phyloP scores from a whole-genome alignment of 129 eudicot species.

The Ambrosia trifida region DNA sequence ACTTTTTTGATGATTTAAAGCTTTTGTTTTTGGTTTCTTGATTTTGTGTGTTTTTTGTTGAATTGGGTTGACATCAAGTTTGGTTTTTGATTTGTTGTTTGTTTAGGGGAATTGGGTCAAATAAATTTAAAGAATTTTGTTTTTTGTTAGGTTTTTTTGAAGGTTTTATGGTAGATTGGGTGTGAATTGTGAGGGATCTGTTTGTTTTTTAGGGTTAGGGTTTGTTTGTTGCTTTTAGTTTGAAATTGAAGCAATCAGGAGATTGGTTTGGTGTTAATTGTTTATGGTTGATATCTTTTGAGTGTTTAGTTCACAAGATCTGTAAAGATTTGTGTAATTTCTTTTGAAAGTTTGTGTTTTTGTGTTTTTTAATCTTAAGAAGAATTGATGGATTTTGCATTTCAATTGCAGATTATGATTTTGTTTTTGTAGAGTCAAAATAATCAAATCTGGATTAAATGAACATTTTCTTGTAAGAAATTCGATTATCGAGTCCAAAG shows the following conservation, averaged over 20 bases:
- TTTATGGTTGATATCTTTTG: neutral
- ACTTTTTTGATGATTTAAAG: slow-evolving; percentile 7
- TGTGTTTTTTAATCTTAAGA: slow-evolving; percentile 17
- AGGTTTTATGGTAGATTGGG: slow-evolving; percentile 25
- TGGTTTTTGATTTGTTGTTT: slow-evolving; percentile 22
- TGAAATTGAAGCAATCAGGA: slow-evolving; percentile 8
- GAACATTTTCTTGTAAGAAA: neutral
- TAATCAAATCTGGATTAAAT: neutral
- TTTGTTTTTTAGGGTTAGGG: slow-evolving; percentile 23
- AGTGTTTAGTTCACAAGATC: slow-evolving; percentile 23
- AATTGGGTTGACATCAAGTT: slow-evolving; percentile 29
- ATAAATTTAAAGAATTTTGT: slow-evolving; percentile 17
- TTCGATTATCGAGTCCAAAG: neutral
- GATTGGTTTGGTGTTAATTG: neutral
- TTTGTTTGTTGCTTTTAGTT: slow-evolving; percentile 1
- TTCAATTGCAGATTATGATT: slow-evolving; percentile 8
- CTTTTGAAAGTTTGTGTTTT: slow-evolving; percentile 7
- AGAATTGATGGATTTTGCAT: slow-evolving; percentile 13
- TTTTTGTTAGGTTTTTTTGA: neutral
- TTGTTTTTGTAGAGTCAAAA: neutral
- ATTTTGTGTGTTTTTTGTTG: neutral
- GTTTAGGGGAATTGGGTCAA: neutral
- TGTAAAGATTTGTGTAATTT: slow-evolving; percentile 22
- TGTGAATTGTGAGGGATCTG: slow-evolving; percentile 25
- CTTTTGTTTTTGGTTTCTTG: slow-evolving; percentile 8